Evolutionary conservation across 2,329 filamentous ascomycete species (phyloP).

Genomic region (Pyrenophora graminea): DNA sequence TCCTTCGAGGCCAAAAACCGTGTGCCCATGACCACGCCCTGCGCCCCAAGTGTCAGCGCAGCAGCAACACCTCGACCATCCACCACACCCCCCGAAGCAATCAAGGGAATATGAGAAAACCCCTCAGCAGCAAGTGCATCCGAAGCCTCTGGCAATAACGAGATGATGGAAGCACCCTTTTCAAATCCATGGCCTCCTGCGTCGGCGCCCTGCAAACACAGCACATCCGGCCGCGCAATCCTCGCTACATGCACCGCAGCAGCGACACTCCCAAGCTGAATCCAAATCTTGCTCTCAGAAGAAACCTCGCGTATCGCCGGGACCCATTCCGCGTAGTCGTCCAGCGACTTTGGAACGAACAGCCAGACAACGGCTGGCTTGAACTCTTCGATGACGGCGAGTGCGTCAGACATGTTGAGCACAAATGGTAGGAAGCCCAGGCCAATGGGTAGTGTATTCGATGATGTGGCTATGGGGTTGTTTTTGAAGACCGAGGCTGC

Average conservation of each 20-base stretch:
- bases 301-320: constrained; percentile 38
- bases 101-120: constrained; percentile 38
- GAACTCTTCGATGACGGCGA: constrained; percentile 59
- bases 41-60: constrained; percentile 58
- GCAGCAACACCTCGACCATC: constrained; percentile 64
- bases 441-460: constrained; percentile 54
- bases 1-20: constrained; percentile 62
- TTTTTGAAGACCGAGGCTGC: constrained; percentile 21
- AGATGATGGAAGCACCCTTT: constrained; percentile 59
- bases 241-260: constrained; percentile 57
- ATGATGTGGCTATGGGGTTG: constrained; percentile 17
- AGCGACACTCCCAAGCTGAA: constrained; percentile 65
- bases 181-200: constrained; percentile 67
- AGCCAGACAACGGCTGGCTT: constrained; percentile 67
- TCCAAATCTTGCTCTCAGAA: constrained; percentile 55
- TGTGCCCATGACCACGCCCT: constrained; percentile 66
- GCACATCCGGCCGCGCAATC: constrained; percentile 58
- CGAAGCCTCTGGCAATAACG: constrained; percentile 62
- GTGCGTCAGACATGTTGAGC: constrained; percentile 49
- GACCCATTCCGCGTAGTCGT: constrained; percentile 46
- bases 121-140: constrained; percentile 51
- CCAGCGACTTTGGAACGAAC: constrained; percentile 60
- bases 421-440: constrained; percentile 65
- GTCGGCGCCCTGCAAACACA: constrained; percentile 68
- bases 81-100: constrained; percentile 65